These are phyloP conservation scores for Filosporella fistucella DNA, from an alignment of 495 filamentous ascomycete species.

Conservation along the genomic window DNA sequence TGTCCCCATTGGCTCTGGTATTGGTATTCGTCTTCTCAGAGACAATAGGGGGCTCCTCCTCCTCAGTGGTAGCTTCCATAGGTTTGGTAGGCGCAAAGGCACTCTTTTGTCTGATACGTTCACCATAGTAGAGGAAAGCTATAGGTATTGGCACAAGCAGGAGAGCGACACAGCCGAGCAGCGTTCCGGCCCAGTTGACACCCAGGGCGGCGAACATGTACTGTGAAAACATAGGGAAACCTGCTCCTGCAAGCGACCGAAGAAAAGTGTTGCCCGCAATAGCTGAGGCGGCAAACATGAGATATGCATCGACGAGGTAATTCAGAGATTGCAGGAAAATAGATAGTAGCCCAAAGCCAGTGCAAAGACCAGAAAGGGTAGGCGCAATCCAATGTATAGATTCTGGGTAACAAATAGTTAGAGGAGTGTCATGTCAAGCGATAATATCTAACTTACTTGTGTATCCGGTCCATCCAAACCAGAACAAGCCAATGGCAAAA, in stretches of 20 bases:
- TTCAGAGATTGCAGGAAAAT: conserved; percentile 86
- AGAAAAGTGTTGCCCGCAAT: conserved; percentile 89
- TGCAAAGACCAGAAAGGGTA: conserved; percentile 60
- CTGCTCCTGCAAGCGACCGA: conserved; percentile 69
- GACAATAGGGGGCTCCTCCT: no score
- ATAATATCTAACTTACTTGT: no score
- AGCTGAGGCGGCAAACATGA: conserved; percentile 84
- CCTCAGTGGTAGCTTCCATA: conserved; percentile 5
- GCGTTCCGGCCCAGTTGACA: conserved; percentile 71
- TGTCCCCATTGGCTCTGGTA: no score
- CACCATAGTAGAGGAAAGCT: conserved; percentile 59
- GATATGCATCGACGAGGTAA: conserved; percentile 84
- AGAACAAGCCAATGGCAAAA: conserved; percentile 77
- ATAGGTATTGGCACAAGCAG: conserved; percentile 72
- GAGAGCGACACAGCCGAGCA: conserved; percentile 70
- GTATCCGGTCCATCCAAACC: conserved; percentile 82
- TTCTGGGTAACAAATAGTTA: no score
- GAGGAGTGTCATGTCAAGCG: no score
- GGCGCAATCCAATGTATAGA: conserved; percentile 81
- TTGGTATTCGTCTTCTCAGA: no score
- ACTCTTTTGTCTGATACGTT: conserved; percentile 59
- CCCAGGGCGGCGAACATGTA: conserved; percentile 79
- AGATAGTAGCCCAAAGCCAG: conserved; percentile 59
- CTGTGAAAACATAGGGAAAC: conserved; percentile 75
- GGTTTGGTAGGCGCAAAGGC: conserved; percentile 58